Conservation (phyloP, 805 yeast species). For the Lipomyces mesembrius region DNA sequence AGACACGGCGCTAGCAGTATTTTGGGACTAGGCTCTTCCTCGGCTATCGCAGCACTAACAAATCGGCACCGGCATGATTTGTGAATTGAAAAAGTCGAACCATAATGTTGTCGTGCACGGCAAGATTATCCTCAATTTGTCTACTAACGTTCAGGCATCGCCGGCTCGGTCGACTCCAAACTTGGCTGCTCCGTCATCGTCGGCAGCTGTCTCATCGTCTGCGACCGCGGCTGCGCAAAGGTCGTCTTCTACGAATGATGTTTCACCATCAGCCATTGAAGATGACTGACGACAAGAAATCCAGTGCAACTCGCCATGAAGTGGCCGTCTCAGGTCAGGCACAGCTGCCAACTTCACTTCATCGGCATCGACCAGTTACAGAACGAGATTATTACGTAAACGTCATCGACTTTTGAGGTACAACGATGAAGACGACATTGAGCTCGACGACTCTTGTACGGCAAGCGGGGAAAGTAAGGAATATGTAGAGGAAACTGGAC, state of each 20-base stretch:
- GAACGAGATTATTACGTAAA: too few relatives aligned
- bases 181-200: constrained; percentile 15
- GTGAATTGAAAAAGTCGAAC: constrained; percentile 88
- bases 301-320: too few relatives aligned
- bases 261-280: too few relatives aligned
- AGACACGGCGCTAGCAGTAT: not conserved
- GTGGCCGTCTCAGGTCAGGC: too few relatives aligned
- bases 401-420: too few relatives aligned
- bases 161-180: constrained; percentile 15
- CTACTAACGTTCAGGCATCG: constrained; percentile 42
- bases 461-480: too few relatives aligned
- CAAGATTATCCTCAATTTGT: constrained; percentile 66
- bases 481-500: too few relatives aligned
- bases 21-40: not conserved
- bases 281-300: too few relatives aligned
- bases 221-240: constrained; percentile 38
- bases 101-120: constrained; percentile 94
- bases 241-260: not conserved
- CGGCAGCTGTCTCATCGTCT: constrained; percentile 18
- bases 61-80: constrained; percentile 1
- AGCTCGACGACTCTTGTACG: too few relatives aligned
- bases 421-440: too few relatives aligned
- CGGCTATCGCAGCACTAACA: not conserved
- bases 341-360: too few relatives aligned
- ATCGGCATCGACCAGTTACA: too few relatives aligned